Conservation (phyloP, 179 eudicot genomes). For the Monotropa hypopitys region DNA sequence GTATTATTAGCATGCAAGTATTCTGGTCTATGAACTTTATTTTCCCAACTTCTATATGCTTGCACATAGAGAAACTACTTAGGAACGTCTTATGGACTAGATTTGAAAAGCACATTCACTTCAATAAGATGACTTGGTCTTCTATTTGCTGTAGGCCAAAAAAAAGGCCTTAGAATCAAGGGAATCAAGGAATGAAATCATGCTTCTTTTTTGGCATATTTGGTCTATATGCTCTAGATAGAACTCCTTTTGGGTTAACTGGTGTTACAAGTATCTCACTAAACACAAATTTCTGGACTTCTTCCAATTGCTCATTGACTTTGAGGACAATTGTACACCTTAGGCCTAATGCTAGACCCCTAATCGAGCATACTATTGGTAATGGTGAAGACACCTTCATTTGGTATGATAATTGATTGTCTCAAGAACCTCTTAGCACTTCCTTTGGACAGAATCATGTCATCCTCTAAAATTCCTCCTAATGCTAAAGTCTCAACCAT, state of each 20-base stretch:
- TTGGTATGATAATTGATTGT: too few species aligned
- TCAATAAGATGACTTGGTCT: not conserved
- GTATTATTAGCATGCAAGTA: not conserved
- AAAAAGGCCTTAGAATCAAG: not conserved
- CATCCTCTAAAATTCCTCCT: too few species aligned
- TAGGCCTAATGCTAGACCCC: not conserved
- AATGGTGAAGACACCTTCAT: not conserved
- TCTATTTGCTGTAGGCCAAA: not conserved
- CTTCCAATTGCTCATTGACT: not conserved
- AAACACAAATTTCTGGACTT: not conserved
- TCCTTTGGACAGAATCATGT: too few species aligned
- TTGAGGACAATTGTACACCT: not conserved
- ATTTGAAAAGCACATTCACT: not conserved
- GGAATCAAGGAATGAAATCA: not conserved
- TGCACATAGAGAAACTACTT: not conserved
- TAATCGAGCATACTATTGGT: not conserved
- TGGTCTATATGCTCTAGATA: not conserved
- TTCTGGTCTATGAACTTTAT: not conserved
- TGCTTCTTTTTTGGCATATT: not conserved
- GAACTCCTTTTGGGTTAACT: not conserved
- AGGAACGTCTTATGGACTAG: not conserved
- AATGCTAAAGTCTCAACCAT: too few species aligned
- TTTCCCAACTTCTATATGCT: not conserved
- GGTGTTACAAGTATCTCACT: not conserved
- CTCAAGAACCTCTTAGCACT: too few species aligned